Conservation (phyloP, 306 rosid species). For the Ammopiptanthus mongolicus region DNA sequence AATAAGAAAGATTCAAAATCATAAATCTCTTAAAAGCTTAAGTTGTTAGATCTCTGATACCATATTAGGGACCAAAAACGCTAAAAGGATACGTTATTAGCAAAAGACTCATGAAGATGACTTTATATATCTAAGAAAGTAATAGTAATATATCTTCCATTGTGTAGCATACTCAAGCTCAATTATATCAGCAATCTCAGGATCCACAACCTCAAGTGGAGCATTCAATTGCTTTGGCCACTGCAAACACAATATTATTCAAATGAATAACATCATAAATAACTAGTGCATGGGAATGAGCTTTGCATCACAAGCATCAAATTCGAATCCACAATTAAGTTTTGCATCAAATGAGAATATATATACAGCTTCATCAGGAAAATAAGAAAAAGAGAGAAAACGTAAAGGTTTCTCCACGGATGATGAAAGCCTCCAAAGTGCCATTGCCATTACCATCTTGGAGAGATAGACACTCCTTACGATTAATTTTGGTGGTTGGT, state of each 20-base stretch:
- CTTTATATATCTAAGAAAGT: not conserved
- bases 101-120: too few relatives aligned
- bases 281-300: not conserved
- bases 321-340: not conserved
- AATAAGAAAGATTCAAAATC: constrained; percentile 18
- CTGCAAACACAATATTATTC: constrained; percentile 24
- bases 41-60: too few relatives aligned
- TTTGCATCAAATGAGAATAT: not conserved
- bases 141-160: constrained; percentile 62
- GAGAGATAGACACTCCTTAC: not conserved
- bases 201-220: constrained; percentile 78
- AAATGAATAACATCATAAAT: not conserved
- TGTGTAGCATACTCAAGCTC: constrained; percentile 94
- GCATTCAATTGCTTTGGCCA: constrained; percentile 99
- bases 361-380: constrained; percentile 75
- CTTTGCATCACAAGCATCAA: too few relatives aligned
- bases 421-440: constrained; percentile 87
- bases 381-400: not conserved
- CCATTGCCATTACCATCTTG: constrained; percentile 82
- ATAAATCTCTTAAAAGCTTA: not conserved
- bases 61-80: too few relatives aligned
- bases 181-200: constrained; percentile 87
- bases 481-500: not conserved
- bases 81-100: too few relatives aligned
- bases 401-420: constrained; percentile 67